Conservation (phyloP, 306 rosid genomes). For the Herpetospermum pedunculosum region DNA sequence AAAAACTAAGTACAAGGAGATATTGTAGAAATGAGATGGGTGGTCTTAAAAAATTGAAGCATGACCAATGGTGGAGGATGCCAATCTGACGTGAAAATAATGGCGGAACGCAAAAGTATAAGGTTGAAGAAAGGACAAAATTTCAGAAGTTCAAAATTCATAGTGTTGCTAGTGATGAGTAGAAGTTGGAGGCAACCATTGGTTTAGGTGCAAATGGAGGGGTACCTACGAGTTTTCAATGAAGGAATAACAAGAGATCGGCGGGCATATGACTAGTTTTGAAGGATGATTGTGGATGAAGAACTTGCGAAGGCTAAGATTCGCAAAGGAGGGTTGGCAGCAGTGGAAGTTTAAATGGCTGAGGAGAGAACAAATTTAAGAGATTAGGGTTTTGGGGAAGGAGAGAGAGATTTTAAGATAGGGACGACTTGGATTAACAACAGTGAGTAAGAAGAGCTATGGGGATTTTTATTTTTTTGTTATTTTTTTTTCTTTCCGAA, state of each 20-base stretch:
- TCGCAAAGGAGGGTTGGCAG: neutral
- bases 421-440: no score
- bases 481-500: no score
- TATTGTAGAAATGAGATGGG: no score
- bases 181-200: neutral
- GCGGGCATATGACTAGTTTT: neutral
- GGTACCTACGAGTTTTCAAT: neutral
- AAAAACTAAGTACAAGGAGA: no score
- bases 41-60: neutral
- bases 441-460: no score
- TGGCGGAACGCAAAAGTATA: neutral
- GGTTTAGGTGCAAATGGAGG: neutral
- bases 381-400: no score
- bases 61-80: neutral
- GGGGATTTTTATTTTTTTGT: no score
- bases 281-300: neutral
- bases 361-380: no score
- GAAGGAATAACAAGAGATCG: neutral
- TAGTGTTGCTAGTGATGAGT: neutral
- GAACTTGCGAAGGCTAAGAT: neutral
- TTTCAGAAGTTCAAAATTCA: neutral
- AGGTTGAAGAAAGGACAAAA: neutral
- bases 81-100: neutral
- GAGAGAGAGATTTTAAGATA: no score
- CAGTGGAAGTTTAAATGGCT: no score